These are phyloP conservation scores for Citrus australasica DNA, from an alignment of 345 rosid species.

Conservation along the genomic window DNA sequence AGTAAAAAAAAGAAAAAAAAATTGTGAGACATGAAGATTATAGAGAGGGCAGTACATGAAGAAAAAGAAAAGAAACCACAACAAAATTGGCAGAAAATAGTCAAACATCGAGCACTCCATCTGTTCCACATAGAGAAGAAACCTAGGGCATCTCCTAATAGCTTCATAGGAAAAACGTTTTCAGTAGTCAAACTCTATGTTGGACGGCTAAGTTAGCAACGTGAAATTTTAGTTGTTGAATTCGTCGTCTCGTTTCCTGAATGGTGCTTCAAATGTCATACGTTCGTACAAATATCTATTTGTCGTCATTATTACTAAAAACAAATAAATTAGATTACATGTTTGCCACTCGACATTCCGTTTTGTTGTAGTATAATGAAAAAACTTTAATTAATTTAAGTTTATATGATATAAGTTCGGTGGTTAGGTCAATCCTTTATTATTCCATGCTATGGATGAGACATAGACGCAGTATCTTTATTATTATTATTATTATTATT, in stretches of 20 bases:
- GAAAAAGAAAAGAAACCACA: neutral
- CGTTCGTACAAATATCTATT: neutral
- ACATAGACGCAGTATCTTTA: slow-evolving; percentile 15
- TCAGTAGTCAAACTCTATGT: slow-evolving; percentile 2
- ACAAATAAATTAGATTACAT: neutral
- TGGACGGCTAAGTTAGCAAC: neutral
- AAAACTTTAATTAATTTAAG: neutral
- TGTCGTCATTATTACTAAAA: slow-evolving; percentile 15
- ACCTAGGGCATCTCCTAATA: neutral
- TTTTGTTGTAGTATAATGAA: slow-evolving; percentile 3
- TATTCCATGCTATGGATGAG: slow-evolving; percentile 29
- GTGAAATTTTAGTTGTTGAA: slow-evolving; percentile 6
- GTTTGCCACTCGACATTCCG: slow-evolving; percentile 23
- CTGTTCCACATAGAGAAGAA: no score
- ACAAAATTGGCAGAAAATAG: no score
- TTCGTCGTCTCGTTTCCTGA: neutral
- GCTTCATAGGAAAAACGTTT: neutral
- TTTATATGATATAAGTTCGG: neutral
- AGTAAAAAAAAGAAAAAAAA: no score
- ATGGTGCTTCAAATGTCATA: slow-evolving; percentile 3
- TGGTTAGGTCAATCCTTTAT: slow-evolving; percentile 43
- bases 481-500: neutral
- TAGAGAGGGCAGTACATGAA: neutral
- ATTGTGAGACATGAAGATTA: neutral
- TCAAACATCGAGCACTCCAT: neutral